Conservation (phyloP, 2,329 filamentous ascomycete genomes). For the Phialemonium atrogriseum region DNA sequence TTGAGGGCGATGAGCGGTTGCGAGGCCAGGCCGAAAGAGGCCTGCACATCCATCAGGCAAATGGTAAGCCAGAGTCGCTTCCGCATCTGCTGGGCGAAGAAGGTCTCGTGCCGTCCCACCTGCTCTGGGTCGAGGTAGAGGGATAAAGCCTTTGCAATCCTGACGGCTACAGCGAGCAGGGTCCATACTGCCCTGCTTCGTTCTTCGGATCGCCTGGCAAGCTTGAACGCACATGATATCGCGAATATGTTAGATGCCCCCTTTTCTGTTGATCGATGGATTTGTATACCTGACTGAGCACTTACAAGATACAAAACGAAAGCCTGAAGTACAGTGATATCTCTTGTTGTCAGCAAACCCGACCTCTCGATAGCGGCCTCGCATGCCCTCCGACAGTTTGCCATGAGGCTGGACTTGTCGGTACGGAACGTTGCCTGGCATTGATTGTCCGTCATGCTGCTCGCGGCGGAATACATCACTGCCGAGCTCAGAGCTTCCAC, state of each 20-base stretch:
- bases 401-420: constrained; percentile 8
- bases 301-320: constrained; percentile 21
- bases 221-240: not conserved
- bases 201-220: constrained; percentile 15
- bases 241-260: no score
- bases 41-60: constrained; percentile 16
- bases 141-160: constrained; percentile 17
- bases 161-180: constrained; percentile 17
- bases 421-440: constrained; percentile 10
- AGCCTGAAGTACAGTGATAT: constrained; percentile 19
- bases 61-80: constrained; percentile 15
- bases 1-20: constrained; percentile 14
- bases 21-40: constrained; percentile 9
- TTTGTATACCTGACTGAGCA: not conserved
- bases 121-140: constrained; percentile 8
- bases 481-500: constrained; percentile 11
- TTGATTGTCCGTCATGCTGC: constrained; percentile 16
- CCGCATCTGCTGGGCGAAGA: constrained; percentile 14
- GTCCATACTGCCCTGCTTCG: constrained; percentile 19
- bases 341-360: constrained; percentile 15
- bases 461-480: constrained; percentile 15
- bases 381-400: constrained; percentile 9
- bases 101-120: constrained; percentile 4
- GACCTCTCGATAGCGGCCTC: constrained; percentile 14
- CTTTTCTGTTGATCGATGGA: no score